Base-by-base conservation (phyloP, 257 asterid genomes). In the Leptodermis oblonga region DNA sequence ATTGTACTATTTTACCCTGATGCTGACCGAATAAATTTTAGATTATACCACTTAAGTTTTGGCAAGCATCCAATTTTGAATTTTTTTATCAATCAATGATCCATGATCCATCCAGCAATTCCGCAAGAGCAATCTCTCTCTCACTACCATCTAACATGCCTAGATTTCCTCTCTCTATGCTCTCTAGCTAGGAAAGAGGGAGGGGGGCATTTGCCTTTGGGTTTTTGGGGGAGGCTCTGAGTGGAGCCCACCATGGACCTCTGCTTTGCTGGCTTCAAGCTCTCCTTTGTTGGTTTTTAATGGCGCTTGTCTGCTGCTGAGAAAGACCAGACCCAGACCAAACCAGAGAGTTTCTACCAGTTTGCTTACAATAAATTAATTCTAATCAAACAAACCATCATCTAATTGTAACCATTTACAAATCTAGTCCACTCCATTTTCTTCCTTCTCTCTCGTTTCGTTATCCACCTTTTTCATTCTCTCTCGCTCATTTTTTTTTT, bases 201-300 rank as follows among this genome's bases (percentile, higher is more conserved):
- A 5, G n/a, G 30, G 31, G 36, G 11, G 34, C 14, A 34, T 25
- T 26, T n/a, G n/a, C n/a, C n/a, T n/a, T n/a, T n/a, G n/a, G n/a
- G n/a, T n/a, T 55, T 55, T 11, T 45, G 7, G 54, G 41, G 25
- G 48, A 84, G 9, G 63, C 30, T 39, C 9, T 39, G 30, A 14
- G 63, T 84, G 92, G 95, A 76, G 81, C 92, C 97, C 93, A 65
- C 62, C 49, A 77, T 85, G 88, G 90, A 80, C 88, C 87, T 71
- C 75, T 80, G 90, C 89, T 80, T 80, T 71, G 96, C 92, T 89
- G 94, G 90, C 82, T 82, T 79, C 65, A 79, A 92, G 96, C 89
- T 90, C 85, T 75, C 81, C 81, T 67, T 81, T 80, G 88, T 84
- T 85, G 90, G 87, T 77, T 84, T 86, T 90, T 92, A 82, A 90